phyloP scores from a whole-genome alignment of 768 basidiomycete species.

The Boletus eberwhitei region DNA sequence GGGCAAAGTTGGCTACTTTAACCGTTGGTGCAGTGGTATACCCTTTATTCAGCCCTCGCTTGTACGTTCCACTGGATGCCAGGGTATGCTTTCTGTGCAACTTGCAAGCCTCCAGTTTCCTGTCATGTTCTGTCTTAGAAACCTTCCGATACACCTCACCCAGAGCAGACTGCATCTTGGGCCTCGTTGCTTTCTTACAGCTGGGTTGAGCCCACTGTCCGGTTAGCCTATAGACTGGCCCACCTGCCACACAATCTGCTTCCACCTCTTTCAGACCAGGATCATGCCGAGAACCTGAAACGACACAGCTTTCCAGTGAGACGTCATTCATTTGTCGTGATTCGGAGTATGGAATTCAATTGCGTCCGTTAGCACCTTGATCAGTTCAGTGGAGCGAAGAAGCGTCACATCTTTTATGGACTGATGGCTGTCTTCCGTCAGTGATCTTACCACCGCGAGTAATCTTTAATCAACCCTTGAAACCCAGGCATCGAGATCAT shows the following conservation, averaged over 20 bases:
- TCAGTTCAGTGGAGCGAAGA: not conserved
- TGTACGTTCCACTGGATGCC: not conserved
- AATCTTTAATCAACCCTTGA: not conserved
- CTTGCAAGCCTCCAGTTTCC: not conserved
- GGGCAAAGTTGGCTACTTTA: not conserved
- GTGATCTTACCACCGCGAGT: not conserved
- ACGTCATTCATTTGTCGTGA: not conserved
- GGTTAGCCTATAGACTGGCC: not conserved
- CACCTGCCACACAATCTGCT: not conserved
- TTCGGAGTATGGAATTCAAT: not conserved
- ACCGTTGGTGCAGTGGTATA: not conserved
- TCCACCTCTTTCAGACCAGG: not conserved
- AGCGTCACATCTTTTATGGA: slow-evolving; percentile 1
- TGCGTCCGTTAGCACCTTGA: not conserved
- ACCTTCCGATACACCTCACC: not conserved
- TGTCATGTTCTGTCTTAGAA: not conserved
- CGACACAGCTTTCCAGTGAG: not conserved
- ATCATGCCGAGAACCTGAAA: not conserved
- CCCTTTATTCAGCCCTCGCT: not conserved
- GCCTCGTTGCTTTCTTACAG: not conserved
- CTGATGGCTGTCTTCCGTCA: slow-evolving; percentile 2
- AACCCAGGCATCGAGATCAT: not conserved
- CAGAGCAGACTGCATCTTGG: not conserved
- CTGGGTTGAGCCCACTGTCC: slow-evolving; percentile 1
- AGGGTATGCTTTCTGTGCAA: not conserved